Evolutionary conservation across 345 rosid species (phyloP), one percentile per base, ranked within the genome.

Genomic region (Mallotus nudiflorus): DNA sequence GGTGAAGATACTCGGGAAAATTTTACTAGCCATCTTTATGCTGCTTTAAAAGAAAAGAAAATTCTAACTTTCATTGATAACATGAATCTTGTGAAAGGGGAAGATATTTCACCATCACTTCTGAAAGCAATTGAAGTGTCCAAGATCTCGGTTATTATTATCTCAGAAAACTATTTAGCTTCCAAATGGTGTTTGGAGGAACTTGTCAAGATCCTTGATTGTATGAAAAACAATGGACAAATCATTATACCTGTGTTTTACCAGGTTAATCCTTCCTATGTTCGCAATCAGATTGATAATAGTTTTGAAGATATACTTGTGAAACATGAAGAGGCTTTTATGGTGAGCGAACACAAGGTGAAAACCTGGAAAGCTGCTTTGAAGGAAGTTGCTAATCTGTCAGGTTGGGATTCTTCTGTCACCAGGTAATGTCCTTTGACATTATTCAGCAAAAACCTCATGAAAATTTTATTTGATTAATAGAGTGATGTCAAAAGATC

Each of bases 41-140:
- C 10, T 49, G 55, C 33, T 10, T 27, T 65, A 15, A 0, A 18
- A 3, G 15, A 15, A 9, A 29, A 48, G 0, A 18, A 29, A 20
- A 28, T 65, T 6, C 2, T 4, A 12, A n/a, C 69, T 16, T 65
- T 1, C 69, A 65, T 24, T 4, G 69, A 65, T 50, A 14, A 28
- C 1, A 3, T n/a, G n/a, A n/a, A 29, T 6, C 55, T 65, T 29
- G 40, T 8, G 5, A 29, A 56, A 31, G 69, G 69, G 48, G 42
- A 49, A 19, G 20, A 49, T 11, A 29, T 65, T 35, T 14, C 54
- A 20, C 69, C 69, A 8, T 29, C 57, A 8, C 69, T 65, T 35
- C 3, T 27, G 39, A 7, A n/a, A 44, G 37, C 0, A 18, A 65
- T 65, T 11, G 69, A 65, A n/a, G 24, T 1, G 5, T 46, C 69